Evolutionary conservation across 73 alveolate genomes (phyloP), one percentile per base, ranked within the genome.

Genomic region (Paraurostyla sp.): DNA sequence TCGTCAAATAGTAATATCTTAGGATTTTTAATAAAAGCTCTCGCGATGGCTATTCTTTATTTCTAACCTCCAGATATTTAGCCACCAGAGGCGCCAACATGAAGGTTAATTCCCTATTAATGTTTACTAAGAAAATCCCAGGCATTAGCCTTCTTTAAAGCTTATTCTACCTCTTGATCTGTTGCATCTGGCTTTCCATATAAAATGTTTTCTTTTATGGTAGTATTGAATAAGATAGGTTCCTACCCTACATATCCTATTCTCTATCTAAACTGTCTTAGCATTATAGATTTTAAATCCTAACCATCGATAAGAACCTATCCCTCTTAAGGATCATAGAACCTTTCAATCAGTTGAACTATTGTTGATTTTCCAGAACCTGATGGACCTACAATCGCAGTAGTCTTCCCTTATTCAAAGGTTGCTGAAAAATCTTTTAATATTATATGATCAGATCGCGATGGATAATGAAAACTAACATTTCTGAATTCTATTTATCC

Each of bases 41-140:
- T 76, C 20, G 99, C 99, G 23, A 96, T 84, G 0, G 98, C 99
- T 29, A 97, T 81, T 80, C 98, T 95, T 76, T 97, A 98, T 78
- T 95, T 97, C 88, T 97, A 96, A 1, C 99, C 99, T 13, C 99
- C 99, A 15, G 98, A 94, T 33, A 97, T 78, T 76, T 96, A 83
- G 11, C 92, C 90, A 20, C 99, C 98, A 52, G 90, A 89, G 25
- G 91, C 93, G 27, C 97, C 98, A n/a, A 97, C 96, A 42, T 91
- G 87, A 33, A 96, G 85, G 76, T 97, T 92, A 43, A 96, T 63
- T 29, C 97, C 98, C 49, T 94, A 85, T 41, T 94, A 95, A 69
- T 87, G 90, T 83, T 92, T 81, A 36, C 52, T 65, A 48, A 97
- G 90, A 88, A 97, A 95, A 51, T 97, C 97, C 92, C 93, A 80